phyloP scores from a whole-genome alignment of 129 eudicot genomes.

The Ambrosia artemisiifolia region DNA sequence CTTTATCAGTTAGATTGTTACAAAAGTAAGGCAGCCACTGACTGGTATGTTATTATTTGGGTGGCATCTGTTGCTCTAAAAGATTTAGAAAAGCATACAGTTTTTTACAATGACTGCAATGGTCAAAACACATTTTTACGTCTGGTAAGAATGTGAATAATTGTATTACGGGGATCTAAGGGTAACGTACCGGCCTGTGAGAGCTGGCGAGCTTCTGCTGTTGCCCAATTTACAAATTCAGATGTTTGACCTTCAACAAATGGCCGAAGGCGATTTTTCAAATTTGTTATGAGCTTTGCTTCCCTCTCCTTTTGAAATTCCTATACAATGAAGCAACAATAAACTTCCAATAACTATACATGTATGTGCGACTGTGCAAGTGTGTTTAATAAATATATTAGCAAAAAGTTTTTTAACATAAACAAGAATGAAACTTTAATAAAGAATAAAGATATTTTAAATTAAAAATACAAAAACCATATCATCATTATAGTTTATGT shows the following conservation, averaged over 20 bases:
- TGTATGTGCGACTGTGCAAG: background rate
- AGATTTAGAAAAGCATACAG: no score
- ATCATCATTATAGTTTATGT: background rate
- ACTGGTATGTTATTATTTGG: background rate
- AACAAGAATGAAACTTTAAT: background rate
- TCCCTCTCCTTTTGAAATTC: slow-evolving; percentile 78
- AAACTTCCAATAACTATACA: background rate
- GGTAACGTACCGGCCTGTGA: slow-evolving; percentile 73
- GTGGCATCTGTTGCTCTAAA: no score
- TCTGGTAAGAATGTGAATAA: background rate
- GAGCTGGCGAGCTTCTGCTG: slow-evolving; percentile 65
- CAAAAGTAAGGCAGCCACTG: background rate
- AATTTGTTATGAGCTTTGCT: slow-evolving; percentile 56
- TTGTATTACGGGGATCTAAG: background rate
- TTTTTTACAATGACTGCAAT: background rate
- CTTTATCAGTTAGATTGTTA: no score
- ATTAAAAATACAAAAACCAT: background rate
- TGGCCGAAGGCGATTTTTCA: slow-evolving; percentile 67
- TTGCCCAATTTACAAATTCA: slow-evolving; percentile 76
- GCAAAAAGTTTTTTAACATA: background rate
- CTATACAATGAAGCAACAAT: slow-evolving; percentile 24
- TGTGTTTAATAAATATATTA: background rate
- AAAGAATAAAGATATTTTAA: background rate
- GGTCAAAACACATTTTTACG: background rate
- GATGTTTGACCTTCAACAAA: slow-evolving; percentile 62